These are phyloP conservation scores for Rhodotorula sp. DNA, from an alignment of 1,284 basidiomycete species.

Conservation along the genomic window DNA sequence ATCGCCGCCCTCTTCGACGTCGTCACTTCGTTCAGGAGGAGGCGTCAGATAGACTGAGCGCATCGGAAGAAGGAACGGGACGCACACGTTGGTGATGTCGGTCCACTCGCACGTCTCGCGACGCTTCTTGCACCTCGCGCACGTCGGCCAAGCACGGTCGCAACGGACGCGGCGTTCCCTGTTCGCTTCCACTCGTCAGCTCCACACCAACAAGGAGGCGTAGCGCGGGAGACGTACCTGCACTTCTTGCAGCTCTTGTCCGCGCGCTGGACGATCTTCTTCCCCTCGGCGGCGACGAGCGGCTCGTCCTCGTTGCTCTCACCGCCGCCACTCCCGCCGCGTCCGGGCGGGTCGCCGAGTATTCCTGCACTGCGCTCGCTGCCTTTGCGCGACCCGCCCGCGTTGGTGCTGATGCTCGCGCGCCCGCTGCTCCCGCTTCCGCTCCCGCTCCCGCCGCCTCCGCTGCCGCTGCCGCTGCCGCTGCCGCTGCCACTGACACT, in stretches of 20 bases:
- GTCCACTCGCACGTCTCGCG: slow-evolving; percentile 33
- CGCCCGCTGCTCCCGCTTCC: not conserved
- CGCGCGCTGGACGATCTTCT: slow-evolving; percentile 23
- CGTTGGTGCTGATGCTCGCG: too few relatives aligned
- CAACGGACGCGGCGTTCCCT: slow-evolving; percentile 37
- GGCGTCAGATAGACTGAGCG: too few relatives aligned
- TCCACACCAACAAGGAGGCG: too few relatives aligned
- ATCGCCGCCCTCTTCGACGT: slow-evolving; percentile 30
- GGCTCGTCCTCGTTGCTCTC: not conserved
- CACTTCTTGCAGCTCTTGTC: slow-evolving; percentile 36
- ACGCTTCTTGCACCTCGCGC: slow-evolving; percentile 32
- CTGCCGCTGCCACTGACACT: too few relatives aligned
- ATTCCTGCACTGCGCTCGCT: not conserved
- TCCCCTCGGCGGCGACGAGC: not conserved
- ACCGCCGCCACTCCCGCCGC: not conserved
- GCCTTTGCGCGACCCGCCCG: not conserved
- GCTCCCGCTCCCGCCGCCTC: not conserved
- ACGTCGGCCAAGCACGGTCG: slow-evolving; percentile 30
- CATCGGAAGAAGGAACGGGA: not conserved
- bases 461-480: not conserved
- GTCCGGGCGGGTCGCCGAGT: not conserved
- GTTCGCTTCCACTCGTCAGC: not conserved
- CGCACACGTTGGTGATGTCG: slow-evolving; percentile 12
- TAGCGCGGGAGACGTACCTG: slow-evolving; percentile 6
- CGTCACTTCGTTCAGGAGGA: not conserved